These are phyloP conservation scores for Linnemannia exigua DNA, from an alignment of 192 early-diverging fungal species.

Conservation along the genomic window DNA sequence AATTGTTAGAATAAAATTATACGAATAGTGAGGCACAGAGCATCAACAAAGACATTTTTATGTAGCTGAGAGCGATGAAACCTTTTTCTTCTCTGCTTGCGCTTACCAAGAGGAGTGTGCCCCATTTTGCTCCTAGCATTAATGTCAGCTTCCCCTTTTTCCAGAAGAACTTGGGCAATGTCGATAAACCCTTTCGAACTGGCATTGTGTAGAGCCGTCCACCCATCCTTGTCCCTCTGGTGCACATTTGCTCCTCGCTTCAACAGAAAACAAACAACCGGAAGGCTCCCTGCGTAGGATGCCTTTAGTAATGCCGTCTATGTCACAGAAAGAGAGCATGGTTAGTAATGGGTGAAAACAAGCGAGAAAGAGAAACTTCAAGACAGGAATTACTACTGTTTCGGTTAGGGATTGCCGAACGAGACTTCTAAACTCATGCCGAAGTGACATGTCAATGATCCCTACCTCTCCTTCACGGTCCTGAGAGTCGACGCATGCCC, in stretches of 20 bases:
- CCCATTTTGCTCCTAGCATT: conserved; percentile 74
- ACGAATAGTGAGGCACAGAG: background rate
- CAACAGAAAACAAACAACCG: conserved; percentile 72
- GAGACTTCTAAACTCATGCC: background rate
- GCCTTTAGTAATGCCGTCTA: conserved; percentile 84
- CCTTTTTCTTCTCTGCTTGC: background rate
- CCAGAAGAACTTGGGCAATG: conserved; percentile 71
- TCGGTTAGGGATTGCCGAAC: background rate
- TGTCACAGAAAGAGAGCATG: background rate
- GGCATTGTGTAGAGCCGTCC: conserved; percentile 88
- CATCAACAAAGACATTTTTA: background rate
- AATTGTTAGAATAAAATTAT: background rate
- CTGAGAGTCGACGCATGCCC: conserved; percentile 70
- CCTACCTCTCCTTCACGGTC: conserved; percentile 80
- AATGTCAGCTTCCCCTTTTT: conserved; percentile 67
- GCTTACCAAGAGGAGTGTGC: conserved; percentile 80
- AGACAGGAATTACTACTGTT: background rate
- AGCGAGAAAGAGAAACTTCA: background rate
- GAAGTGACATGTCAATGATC: background rate
- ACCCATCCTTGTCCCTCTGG: conserved; percentile 80
- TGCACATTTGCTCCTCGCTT: conserved; percentile 71
- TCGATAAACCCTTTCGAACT: conserved; percentile 70
- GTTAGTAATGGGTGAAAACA: conserved; percentile 30
- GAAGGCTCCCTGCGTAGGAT: conserved; percentile 73
- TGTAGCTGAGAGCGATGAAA: background rate